Evolutionary conservation across 345 rosid species (phyloP).

Genomic region (Citrus reticulata): DNA sequence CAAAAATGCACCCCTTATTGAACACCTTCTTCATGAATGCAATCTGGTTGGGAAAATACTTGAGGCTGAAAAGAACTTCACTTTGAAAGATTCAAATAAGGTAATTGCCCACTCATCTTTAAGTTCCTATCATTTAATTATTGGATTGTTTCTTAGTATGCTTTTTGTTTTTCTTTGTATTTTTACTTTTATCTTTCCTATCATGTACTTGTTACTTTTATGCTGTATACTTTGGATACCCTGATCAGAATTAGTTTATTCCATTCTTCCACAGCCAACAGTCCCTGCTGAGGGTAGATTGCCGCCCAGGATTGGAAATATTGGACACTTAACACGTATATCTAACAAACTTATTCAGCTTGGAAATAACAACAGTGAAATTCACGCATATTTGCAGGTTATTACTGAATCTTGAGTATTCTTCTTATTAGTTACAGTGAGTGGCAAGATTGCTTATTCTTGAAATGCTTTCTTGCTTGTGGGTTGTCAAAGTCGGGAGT

Average conservation of each 20-base stretch:
- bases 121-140: background rate
- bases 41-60: conserved; percentile 69
- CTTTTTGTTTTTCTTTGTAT: background rate
- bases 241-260: conserved; percentile 13
- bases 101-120: conserved; percentile 25
- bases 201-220: conserved; percentile 6
- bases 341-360: conserved; percentile 82
- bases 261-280: conserved; percentile 59
- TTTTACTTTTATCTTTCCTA: background rate
- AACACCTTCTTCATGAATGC: conserved; percentile 73
- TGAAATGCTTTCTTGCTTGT: background rate
- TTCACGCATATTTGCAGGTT: conserved; percentile 77
- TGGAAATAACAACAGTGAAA: conserved; percentile 52
- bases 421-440: background rate
- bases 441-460: background rate
- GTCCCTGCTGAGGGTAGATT: conserved; percentile 61
- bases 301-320: conserved; percentile 73
- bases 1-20: conserved; percentile 56
- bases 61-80: conserved; percentile 57
- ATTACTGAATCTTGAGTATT: conserved; percentile 1
- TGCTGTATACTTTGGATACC: conserved; percentile 3
- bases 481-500: background rate
- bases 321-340: conserved; percentile 85
- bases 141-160: background rate
- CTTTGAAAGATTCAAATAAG: conserved; percentile 53